Base-by-base conservation (phyloP, 2,329 filamentous ascomycete species). In the Phialemoniopsis sp. region DNA sequence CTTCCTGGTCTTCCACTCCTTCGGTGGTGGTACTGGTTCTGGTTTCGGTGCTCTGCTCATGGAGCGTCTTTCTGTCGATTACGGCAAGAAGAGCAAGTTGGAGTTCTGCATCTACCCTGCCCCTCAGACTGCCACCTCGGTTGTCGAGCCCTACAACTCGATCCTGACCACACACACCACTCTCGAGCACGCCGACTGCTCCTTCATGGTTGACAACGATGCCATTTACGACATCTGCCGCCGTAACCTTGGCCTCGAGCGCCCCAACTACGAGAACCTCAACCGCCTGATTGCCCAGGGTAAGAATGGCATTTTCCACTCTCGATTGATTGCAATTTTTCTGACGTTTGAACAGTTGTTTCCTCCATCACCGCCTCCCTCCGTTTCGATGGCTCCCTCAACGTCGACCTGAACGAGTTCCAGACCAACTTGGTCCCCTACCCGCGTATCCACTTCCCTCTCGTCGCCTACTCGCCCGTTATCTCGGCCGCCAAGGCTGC, bases 141-240 rank as follows among this genome's bases (percentile, higher is more conserved):
- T 98, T 46, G 93, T 98, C 50, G 93, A 98, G 82, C 93, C 93
- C 45, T 98, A 98, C 83, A 98, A 98, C 82, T 96, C 93, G 38
- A 96, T 97, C 64, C 83, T 98, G 54, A 96, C 93, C 57, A 97
- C 93, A 49, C 93, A 98, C 82, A 97, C 90, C 63, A 97, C 93
- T 50, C 84, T 98, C 42, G 93, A 98, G 81, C 90, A 98, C 80
- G 95, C 90, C 48, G 93, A 98, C 80, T 97, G 93, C 80, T 94
- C 87, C 58, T 98, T 98, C 81, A 95, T 97, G 89, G 93, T 98
- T 54, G 93, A 98, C 77, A 98, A 98, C 72, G 93, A 98, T 78
- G 93, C 93, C 59, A 96, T 98, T 67, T 97, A 97, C 73, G 93
- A 97, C 66, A 97, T 98, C 67, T 98, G 93, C 85, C 87, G 90